Evolutionary conservation across 2,329 filamentous ascomycete species (phyloP), one percentile per base, ranked within the genome.

Genomic region (Ceratocystis alfenasii): DNA sequence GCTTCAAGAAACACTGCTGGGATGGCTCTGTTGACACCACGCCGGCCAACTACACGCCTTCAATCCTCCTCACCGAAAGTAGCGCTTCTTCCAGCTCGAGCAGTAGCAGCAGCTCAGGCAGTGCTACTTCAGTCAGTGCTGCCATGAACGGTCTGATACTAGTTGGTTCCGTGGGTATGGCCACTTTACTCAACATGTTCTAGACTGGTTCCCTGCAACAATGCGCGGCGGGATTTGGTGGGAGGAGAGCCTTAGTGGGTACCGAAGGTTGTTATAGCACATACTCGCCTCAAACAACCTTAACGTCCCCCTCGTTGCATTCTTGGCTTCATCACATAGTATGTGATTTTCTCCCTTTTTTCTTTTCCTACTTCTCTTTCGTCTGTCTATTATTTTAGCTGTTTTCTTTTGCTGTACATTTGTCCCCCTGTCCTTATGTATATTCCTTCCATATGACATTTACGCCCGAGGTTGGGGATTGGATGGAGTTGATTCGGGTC

Each of bases 1-100:
- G 94, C 77, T 97, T 96, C 75, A 70, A 78, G 12, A 75, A 78
- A 22, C 96, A 96, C 78, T 99, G 94, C 81, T 99, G 94, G 94
- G 83, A 96, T 74, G 94, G 94, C n/a, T 89, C 83, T 28, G n/a
- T 57, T 45, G 62, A 65, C 50, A 64, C 44, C 53, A 65, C 66
- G 45, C 45, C 55, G 6, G 66, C 61, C 30, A 45, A 44, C 15
- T 69, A 68, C 41, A 20, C 65, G 28, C 68, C 68, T 15, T 36
- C 60, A 17, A 28, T 66, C 28, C 22, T 63, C 6, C 61, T 68
- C 20, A 20, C 33, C 22, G 64, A 55, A 30, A 62, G 25, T n/a
- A 12, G n/a, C 12, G 60, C 28, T 45, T 36, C 44, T 20, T 36
- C 53, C 25, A 36, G 22, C 53, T 59, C 53, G 17, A 12, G n/a